Evolutionary conservation across 2,329 filamentous ascomycete species (phyloP).

Genomic region (Epicoccum nigrum): DNA sequence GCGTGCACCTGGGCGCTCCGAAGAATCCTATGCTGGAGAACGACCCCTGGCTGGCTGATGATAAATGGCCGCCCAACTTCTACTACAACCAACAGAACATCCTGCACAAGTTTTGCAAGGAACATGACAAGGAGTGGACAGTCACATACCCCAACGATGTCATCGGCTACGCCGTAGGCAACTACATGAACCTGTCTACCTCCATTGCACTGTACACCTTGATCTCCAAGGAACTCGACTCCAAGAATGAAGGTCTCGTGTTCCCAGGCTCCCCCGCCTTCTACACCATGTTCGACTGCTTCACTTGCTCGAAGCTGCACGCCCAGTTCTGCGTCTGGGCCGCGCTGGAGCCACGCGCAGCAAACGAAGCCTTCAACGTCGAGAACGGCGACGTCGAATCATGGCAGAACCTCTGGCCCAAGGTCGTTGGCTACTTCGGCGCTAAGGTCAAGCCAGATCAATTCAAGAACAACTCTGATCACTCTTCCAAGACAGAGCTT

Average conservation of each 20-base stretch:
- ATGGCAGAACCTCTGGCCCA: constrained; percentile 54
- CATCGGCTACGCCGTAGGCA: constrained; percentile 50
- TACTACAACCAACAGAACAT: constrained; percentile 52
- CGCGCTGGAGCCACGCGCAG: constrained; percentile 39
- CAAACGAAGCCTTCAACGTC: constrained; percentile 53
- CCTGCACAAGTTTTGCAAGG: constrained; percentile 42
- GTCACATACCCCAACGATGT: constrained; percentile 56
- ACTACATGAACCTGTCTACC: constrained; percentile 46
- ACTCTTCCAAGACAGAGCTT: neutral
- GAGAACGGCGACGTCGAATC: constrained; percentile 51
- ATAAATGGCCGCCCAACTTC: constrained; percentile 23
- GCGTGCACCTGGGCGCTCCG: constrained; percentile 55
- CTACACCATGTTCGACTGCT: constrained; percentile 39
- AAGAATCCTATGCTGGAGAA: constrained; percentile 58
- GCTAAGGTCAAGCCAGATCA: constrained; percentile 40
- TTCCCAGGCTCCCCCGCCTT: constrained; percentile 39
- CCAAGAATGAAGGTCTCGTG: constrained; percentile 17
- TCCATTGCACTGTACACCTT: constrained; percentile 38
- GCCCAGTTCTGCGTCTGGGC: constrained; percentile 43
- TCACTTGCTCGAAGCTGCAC: constrained; percentile 34
- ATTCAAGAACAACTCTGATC: constrained; percentile 11
- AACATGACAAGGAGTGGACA: constrained; percentile 49
- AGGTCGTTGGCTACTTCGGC: constrained; percentile 46
- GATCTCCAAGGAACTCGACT: constrained; percentile 36
- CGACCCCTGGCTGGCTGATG: constrained; percentile 52